Percentiles rank a stretch among this genome's conserved stretches.
These are phyloP conservation scores for Tuber calosporum DNA, from an alignment of 495 filamentous ascomycete species.

Conservation along the genomic window DNA sequence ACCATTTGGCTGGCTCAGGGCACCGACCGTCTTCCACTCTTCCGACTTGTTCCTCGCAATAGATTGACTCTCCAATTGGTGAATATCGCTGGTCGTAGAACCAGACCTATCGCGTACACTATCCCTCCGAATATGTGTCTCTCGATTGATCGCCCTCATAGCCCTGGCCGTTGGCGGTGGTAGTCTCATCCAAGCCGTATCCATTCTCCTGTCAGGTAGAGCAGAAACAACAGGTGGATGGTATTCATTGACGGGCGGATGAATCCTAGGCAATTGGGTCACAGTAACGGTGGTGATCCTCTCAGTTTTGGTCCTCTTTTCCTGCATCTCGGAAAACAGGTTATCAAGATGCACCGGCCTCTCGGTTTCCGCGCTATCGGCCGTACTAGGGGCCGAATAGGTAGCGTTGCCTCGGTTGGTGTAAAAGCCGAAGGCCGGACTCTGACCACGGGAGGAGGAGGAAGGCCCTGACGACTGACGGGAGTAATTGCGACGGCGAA, in stretches of 20 bases:
- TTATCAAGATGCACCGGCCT: not conserved
- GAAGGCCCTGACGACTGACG: constrained; percentile 17
- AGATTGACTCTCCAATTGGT: not conserved
- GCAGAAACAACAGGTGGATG: constrained; percentile 30
- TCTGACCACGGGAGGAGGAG: constrained; percentile 8
- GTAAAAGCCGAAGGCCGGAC: not conserved
- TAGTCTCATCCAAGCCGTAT: constrained; percentile 32
- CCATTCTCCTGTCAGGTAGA: constrained; percentile 15
- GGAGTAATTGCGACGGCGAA: constrained; percentile 17
- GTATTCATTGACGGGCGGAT: constrained; percentile 23
- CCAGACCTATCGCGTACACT: constrained; percentile 6
- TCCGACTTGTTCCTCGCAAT: not conserved
- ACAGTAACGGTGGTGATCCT: constrained; percentile 28
- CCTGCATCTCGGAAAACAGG: constrained; percentile 8
- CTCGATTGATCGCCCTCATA: constrained; percentile 27
- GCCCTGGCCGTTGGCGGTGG: constrained; percentile 27
- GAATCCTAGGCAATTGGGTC: constrained; percentile 26
- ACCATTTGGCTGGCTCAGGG: not conserved
- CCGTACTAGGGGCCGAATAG: not conserved
- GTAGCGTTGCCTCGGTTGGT: not conserved
- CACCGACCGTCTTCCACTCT: not conserved
- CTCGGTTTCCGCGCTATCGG: not conserved
- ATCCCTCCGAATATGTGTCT: constrained; percentile 14
- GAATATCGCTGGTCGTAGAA: not conserved
- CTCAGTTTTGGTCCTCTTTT: constrained; percentile 5